A percentile compares a stretch with the other conserved stretches of the same genome.
Evolutionary conservation across 2,329 filamentous ascomycete species (phyloP).

Genomic region (Sodiomyces alkalinus): DNA sequence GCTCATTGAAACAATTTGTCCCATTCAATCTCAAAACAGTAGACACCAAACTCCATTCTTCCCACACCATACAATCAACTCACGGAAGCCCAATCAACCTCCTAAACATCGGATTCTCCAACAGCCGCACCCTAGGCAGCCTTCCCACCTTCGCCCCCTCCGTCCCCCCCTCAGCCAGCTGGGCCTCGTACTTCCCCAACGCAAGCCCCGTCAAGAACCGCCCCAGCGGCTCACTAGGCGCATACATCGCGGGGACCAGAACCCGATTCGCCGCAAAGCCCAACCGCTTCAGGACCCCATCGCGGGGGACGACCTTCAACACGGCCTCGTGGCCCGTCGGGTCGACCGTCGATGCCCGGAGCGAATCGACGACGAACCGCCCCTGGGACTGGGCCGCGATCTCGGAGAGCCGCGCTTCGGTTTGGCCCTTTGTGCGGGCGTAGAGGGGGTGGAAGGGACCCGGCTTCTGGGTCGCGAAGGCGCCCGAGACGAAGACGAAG

Average conservation of each 20-base stretch:
- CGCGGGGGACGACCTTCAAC: constrained; percentile 23
- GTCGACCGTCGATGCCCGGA: constrained; percentile 48
- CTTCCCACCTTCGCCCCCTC: too few relatives aligned
- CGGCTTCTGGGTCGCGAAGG: constrained; percentile 42
- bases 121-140: too few relatives aligned
- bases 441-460: constrained; percentile 40
- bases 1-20: too few relatives aligned
- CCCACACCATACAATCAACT: too few relatives aligned
- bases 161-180: constrained; percentile 12
- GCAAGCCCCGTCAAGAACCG: constrained; percentile 28
- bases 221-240: constrained; percentile 29
- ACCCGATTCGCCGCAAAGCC: constrained; percentile 4
- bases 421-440: constrained; percentile 50
- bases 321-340: constrained; percentile 22
- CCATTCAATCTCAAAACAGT: too few relatives aligned
- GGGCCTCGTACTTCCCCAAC: constrained; percentile 20
- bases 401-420: constrained; percentile 42
- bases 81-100: too few relatives aligned
- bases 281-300: too few relatives aligned
- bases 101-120: too few relatives aligned
- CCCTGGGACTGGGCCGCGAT: constrained; percentile 26
- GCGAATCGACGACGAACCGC: constrained; percentile 38
- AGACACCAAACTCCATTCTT: too few relatives aligned
- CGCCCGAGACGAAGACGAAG: constrained; percentile 57
- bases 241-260: constrained; percentile 13